These are phyloP conservation scores for Myrica gale DNA, from an alignment of 306 rosid genomes.

Conservation along the genomic window DNA sequence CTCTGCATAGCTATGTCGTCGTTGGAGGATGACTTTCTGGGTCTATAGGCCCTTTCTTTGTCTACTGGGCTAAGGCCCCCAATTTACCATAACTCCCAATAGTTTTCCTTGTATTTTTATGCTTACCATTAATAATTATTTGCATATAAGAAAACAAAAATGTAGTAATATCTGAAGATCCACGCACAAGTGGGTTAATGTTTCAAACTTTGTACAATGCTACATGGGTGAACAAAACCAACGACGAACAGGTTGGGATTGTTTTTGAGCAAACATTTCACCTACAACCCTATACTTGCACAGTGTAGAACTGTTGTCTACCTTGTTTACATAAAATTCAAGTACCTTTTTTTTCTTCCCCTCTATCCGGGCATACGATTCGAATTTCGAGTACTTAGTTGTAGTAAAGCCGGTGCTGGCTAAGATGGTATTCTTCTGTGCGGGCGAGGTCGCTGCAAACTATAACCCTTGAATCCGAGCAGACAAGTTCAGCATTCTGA, in stretches of 20 bases:
- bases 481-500: constrained; percentile 46
- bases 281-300: constrained; percentile 10
- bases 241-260: neutral
- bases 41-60: no score
- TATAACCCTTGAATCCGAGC: constrained; percentile 48
- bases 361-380: no score
- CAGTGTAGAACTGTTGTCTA: neutral
- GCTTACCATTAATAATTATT: no score
- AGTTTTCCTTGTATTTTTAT: no score
- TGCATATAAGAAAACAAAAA: no score
- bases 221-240: neutral
- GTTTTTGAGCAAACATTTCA: neutral
- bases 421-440: constrained; percentile 23
- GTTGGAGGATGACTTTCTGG: no score
- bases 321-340: neutral
- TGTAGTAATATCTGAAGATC: no score
- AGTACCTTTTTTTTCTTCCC: neutral
- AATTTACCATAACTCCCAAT: no score
- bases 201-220: neutral
- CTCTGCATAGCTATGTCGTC: no score
- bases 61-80: no score
- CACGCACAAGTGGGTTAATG: no score
- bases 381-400: neutral
- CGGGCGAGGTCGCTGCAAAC: constrained; percentile 50
- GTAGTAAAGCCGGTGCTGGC: constrained; percentile 12